Evolutionary conservation across 768 basidiomycete genomes (phyloP), one percentile per base, ranked within the genome.

Genomic region (Hemileccinum impolitum): DNA sequence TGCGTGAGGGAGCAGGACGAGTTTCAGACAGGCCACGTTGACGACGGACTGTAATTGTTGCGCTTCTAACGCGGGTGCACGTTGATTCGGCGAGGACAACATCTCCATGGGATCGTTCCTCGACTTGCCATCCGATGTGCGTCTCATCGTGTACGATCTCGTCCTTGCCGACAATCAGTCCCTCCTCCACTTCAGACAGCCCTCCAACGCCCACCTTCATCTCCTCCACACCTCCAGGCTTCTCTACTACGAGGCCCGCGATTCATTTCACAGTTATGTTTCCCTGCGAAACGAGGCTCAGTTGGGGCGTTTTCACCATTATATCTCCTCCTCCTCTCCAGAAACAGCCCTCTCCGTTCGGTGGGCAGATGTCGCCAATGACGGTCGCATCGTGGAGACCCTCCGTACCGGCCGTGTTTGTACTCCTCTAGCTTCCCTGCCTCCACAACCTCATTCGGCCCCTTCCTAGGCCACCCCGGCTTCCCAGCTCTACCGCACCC

Each of bases 271-370:
- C 26, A 59, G 56, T 35, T 72, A 74, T 52, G 23, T 73, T 42
- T 73, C 71, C 26, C 67, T 76, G 26, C 47, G 60, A 46, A 61
- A 71, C 57, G 73, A 73, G 59, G 56, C 51, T 34, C 70, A 76
- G 52, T 69, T 72, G 17, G 53, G 52, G 23, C 54, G 51, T 21
- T 59, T 56, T 51, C 34, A 45, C 55, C 36, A 50, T 41, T 35
- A 67, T 69, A 52, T 55, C 21, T 50, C 48, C 37, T 56, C 48
- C 37, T 56, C 63, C 26, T 52, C 44, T 21, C 58, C 56, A 6
- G 50, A 54, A 44, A 32, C 54, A 21, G 59, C 59, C 31, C 43
- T 56, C n/a, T 60, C 43, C 14, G 56, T 74, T 17, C 47, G 55
- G 11, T 69, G 61, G 54, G 66, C 63, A 15, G 72, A 75, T 52